Percentiles rank a stretch among this genome's conserved stretches.
Evolutionary conservation across 2,329 filamentous ascomycete species (phyloP).

Genomic region (Penicillium sumatraense): DNA sequence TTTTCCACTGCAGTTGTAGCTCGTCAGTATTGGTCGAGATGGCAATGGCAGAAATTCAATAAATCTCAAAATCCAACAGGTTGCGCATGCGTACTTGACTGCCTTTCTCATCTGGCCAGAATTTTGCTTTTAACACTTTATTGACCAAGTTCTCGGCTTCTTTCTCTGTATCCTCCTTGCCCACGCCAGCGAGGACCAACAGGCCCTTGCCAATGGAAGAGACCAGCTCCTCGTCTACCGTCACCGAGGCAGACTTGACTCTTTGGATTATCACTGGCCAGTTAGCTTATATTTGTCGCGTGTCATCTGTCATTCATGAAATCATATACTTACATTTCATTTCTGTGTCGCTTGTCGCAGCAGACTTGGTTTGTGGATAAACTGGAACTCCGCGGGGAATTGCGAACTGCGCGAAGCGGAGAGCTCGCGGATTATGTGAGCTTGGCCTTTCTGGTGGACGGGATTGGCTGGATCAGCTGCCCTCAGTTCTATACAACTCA

Average conservation of each 20-base stretch:
- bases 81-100: constrained; percentile 56
- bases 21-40: constrained; percentile 1
- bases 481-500: too few relatives aligned
- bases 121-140: constrained; percentile 85
- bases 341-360: background rate
- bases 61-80: too few relatives aligned
- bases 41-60: background rate
- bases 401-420: background rate
- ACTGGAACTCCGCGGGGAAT: too few relatives aligned
- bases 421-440: background rate
- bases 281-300: constrained; percentile 12
- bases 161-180: constrained; percentile 85
- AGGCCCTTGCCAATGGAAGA: constrained; percentile 91
- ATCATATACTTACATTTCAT: background rate
- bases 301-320: background rate
- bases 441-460: too few relatives aligned
- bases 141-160: constrained; percentile 81
- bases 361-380: too few relatives aligned
- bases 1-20: constrained; percentile 74
- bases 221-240: constrained; percentile 86
- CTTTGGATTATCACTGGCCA: constrained; percentile 84
- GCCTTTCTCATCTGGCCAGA: constrained; percentile 85
- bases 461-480: too few relatives aligned
- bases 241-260: constrained; percentile 93
- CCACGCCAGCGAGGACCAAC: constrained; percentile 88